Percentiles rank a stretch among this genome's conserved stretches.
phyloP scores from a whole-genome alignment of 2,329 filamentous ascomycete genomes.

The Nemania sp. region DNA sequence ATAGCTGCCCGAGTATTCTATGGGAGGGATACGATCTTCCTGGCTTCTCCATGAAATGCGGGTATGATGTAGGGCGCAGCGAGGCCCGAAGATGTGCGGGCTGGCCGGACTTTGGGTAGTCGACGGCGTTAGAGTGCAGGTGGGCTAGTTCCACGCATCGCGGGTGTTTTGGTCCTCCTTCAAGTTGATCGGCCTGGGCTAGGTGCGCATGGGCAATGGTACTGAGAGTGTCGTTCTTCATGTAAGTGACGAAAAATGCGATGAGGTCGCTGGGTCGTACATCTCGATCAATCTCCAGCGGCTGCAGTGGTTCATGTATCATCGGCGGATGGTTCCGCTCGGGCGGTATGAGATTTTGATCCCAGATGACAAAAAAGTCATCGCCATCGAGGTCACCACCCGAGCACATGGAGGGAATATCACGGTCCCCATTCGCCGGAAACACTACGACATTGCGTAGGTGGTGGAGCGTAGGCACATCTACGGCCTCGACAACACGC shows the following conservation, averaged over 20 bases:
- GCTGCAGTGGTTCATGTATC: slow-evolving; percentile 68
- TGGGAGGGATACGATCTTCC: slow-evolving; percentile 65
- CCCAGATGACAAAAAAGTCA: slow-evolving; percentile 95
- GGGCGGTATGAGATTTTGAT: slow-evolving; percentile 69
- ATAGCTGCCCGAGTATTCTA: slow-evolving; percentile 79
- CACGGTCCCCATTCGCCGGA: slow-evolving; percentile 78
- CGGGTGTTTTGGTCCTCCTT: slow-evolving; percentile 65
- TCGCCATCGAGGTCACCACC: slow-evolving; percentile 96
- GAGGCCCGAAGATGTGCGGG: slow-evolving; percentile 68
- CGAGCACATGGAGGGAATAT: slow-evolving; percentile 91
- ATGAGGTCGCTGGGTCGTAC: slow-evolving; percentile 76
- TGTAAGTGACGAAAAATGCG: slow-evolving; percentile 87
- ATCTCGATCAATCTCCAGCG: slow-evolving; percentile 59
- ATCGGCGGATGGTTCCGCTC: slow-evolving; percentile 73
- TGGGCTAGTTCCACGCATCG: slow-evolving; percentile 77
- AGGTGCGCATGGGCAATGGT: slow-evolving; percentile 83
- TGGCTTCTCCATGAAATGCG: slow-evolving; percentile 84
- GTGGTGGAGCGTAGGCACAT: slow-evolving; percentile 73
- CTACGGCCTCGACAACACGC: slow-evolving; percentile 81
- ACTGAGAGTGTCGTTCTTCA: slow-evolving; percentile 85
- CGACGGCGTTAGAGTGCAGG: slow-evolving; percentile 88
- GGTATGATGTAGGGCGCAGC: slow-evolving; percentile 68
- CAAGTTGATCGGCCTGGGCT: slow-evolving; percentile 69
- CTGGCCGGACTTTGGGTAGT: slow-evolving; percentile 89
- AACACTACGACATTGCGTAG: slow-evolving; percentile 87